Evolutionary conservation across 139 green algal genomes (phyloP), one percentile per base, ranked within the genome.

Genomic region (Chlorella sp.): DNA sequence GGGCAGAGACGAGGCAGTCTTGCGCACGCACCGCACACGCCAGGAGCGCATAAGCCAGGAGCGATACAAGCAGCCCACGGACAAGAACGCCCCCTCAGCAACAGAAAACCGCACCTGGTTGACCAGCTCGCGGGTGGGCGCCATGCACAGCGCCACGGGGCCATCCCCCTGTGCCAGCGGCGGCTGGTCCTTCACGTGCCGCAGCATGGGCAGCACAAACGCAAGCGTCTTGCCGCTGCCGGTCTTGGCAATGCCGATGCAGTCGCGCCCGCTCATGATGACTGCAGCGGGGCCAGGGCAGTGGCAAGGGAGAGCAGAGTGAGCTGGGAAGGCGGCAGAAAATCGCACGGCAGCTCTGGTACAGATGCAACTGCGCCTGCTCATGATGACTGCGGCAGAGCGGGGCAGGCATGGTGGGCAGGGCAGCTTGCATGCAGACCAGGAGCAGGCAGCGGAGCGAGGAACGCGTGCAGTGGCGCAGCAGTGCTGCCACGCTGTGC

Each of bases 221-320:
- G 96, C 97, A 17, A 99, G 89, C 19, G 97, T 99, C 94, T 99
- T 99, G 86, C 97, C 97, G 64, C 84, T 95, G 62, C 97, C 97
- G 9, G 97, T 99, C 92, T 99, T 99, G 65, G 97, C 97, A 83
- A 99, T 97, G 84, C 95, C 97, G 41, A 99, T 98, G 91, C 94
- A 98, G 92, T 99, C 97, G 9, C 97, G 89, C 32, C 97, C 97
- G 19, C 82, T 90, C 97, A 99, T 99, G 87, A 99, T 98, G 80
- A 76, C 77, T 82, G 76, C 76, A 70, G 76, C 26, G 46, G 11
- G 41, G 46, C 32, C 24, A 30, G 17, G 48, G 46, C 0, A 2
- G 3, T 46, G 48, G 5, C 38, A 28, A 32, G 28, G 9, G 32
- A 28, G 22, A 40, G 44, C 2, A 26, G 51, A 60, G 38, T 16